These are phyloP conservation scores for Podospora pseudoanserina DNA, from an alignment of 495 filamentous ascomycete species.

Conservation along the genomic window DNA sequence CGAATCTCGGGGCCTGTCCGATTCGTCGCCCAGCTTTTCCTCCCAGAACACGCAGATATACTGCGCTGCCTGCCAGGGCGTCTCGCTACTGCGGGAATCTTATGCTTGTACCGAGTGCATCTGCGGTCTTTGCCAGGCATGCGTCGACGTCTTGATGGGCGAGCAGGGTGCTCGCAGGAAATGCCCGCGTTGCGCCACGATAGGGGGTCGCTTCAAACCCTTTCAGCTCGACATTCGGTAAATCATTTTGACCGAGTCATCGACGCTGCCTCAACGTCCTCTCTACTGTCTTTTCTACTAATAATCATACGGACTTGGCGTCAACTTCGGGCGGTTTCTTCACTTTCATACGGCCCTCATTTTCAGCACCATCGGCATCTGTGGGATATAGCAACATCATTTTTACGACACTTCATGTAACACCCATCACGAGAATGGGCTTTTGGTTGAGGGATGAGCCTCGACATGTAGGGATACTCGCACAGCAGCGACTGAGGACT, in stretches of 20 bases:
- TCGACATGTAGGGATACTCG: background rate
- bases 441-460: background rate
- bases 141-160: constrained; percentile 72
- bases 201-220: constrained; percentile 65
- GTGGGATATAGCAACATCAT: constrained; percentile 4
- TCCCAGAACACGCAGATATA: constrained; percentile 74
- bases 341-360: background rate
- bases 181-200: constrained; percentile 63
- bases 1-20: constrained; percentile 47
- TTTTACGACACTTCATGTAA: background rate
- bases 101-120: constrained; percentile 95
- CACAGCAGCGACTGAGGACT: background rate
- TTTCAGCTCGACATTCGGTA: constrained; percentile 64
- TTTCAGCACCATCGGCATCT: background rate
- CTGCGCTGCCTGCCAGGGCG: constrained; percentile 74
- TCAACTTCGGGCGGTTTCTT: background rate
- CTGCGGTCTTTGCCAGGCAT: constrained; percentile 81
- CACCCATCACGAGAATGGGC: background rate
- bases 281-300: constrained; percentile 5
- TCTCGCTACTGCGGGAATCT: constrained; percentile 70
- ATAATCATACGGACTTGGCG: background rate
- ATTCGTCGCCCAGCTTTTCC: constrained; percentile 53
- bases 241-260: background rate
- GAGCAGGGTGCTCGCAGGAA: constrained; percentile 58
- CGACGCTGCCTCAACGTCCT: background rate